Evolutionary conservation across 352 stramenopile genomes (phyloP), one percentile per base, ranked within the genome.

Genomic region (Globisporangium barbulae): DNA sequence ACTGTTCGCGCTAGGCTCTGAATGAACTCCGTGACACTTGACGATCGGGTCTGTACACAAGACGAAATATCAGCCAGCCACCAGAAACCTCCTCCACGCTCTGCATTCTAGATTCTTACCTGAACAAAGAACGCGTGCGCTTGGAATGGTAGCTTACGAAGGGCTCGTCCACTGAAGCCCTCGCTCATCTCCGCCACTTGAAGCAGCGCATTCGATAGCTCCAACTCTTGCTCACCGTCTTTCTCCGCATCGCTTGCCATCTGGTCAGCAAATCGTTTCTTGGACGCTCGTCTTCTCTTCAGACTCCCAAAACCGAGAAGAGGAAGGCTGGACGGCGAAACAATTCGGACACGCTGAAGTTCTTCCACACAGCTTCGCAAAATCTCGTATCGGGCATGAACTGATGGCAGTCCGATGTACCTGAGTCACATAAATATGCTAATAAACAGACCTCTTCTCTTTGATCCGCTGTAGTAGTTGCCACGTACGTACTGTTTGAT

Each of bases 111-210:
- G 33, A 5, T 30, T 70, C 10, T 30, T 71, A 91, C 80, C 75
- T 86, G 77, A 15, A 81, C 73, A 60, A 89, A 94, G 50, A 85
- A 81, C 2, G 85, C 77, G 56, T 93, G 76, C 0, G 87, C 79
- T 52, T 95, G 85, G 54, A 97, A 96, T 1, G 89, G 89, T 12
- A 97, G 74, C 42, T 97, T 97, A 15, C 89, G 84, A 35, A 97
- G 61, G 17, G 78, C 76, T 33, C 89, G 74, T 5, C 89, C 89
- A 39, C 84, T 94, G 21, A 96, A 83, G 0, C 81, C 86, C 19
- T 92, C 71, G 12, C 79, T 65, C 45, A 71, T 68, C 58, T 85
- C 63, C 30, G 81, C 78, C n/a, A 73, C 74, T 30, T 67, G 66
- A 21, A 86, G 44, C 47, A 90, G 60, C 13, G 57, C 37, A 19